Percentiles rank a stretch among this genome's conserved stretches.
These are phyloP conservation scores for Tillandsia fasciculata DNA, from an alignment of 176 grass and related monocot genomes.

Conservation along the genomic window DNA sequence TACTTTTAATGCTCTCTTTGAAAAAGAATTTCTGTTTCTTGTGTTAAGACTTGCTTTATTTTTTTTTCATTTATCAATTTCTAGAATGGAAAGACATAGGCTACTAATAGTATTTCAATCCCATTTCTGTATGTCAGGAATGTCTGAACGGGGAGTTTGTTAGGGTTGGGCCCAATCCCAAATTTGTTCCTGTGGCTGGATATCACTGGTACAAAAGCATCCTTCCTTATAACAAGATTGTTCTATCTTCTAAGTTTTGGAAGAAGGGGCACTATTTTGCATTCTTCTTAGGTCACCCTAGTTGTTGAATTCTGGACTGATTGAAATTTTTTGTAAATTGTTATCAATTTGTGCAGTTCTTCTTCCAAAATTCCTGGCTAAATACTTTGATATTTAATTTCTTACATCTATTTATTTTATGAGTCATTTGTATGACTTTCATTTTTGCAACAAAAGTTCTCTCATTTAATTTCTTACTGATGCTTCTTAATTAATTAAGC, in stretches of 20 bases:
- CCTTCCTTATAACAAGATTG: not conserved
- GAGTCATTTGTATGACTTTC: no score
- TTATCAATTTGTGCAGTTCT: not conserved
- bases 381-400: not conserved
- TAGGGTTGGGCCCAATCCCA: conserved; percentile 80
- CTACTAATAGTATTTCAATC: not conserved
- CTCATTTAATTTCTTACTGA: no score
- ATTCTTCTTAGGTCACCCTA: not conserved
- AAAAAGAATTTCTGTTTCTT: no score
- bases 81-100: no score
- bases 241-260: not conserved
- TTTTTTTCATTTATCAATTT: no score
- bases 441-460: no score
- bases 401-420: not conserved
- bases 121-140: conserved; percentile 29
- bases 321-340: not conserved
- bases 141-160: conserved; percentile 99
- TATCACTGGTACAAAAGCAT: conserved; percentile 62
- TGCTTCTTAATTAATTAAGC: no score
- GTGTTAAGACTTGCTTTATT: no score
- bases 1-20: no score
- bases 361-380: not conserved
- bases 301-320: not conserved
- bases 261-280: not conserved
- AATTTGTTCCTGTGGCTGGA: conserved; percentile 74